Evolutionary conservation across 192 early-diverging fungal genomes (phyloP), one percentile per base, ranked within the genome.

Genomic region (Coemansia sp.): DNA sequence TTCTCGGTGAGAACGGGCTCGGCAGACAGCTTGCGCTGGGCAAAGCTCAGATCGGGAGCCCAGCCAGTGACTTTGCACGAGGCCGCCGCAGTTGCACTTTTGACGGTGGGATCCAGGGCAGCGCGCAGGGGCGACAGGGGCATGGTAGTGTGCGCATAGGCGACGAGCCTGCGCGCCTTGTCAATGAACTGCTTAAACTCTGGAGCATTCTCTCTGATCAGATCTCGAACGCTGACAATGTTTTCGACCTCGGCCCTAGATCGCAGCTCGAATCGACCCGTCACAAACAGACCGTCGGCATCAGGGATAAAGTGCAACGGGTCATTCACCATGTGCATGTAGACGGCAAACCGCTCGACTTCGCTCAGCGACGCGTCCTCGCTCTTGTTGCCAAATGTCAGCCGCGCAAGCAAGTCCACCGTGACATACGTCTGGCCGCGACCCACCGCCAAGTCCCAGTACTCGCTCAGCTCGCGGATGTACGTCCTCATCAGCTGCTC

Each of bases 271-370:
- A 88, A 90, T 32, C 71, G 62, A 10, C 81, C 71, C 10, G 84
- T 80, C 56, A 76, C 68, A 27, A 86, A 83, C 45, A 91, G 47
- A 13, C 70, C 68, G 5, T 74, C 52, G 13, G 78, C 67, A 37
- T 82, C 82, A 0, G 81, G 86, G 18, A 86, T 82, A 56, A 80
- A 87, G 30, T 86, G 81, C 29, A 81, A 62, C 30, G 79, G 56
- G 55, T 91, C 76, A 40, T 75, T 75, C 1, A 86, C 81, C 60
- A 91, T 38, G 53, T 84, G 86, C 27, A 86, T 64, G 67, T 89
- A 87, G 0, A 87, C 85, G 1, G 88, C 86, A 61, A 90, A 86
- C 8, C 84, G 62, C 40, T 68, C 78, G 1, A 44, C 40, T 18
- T 75, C 47, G 65, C 52, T 61, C 6, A 65, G 24, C 11, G 45